Conservation (phyloP, 352 stramenopile species). For the Thalassiosira exigua region DNA sequence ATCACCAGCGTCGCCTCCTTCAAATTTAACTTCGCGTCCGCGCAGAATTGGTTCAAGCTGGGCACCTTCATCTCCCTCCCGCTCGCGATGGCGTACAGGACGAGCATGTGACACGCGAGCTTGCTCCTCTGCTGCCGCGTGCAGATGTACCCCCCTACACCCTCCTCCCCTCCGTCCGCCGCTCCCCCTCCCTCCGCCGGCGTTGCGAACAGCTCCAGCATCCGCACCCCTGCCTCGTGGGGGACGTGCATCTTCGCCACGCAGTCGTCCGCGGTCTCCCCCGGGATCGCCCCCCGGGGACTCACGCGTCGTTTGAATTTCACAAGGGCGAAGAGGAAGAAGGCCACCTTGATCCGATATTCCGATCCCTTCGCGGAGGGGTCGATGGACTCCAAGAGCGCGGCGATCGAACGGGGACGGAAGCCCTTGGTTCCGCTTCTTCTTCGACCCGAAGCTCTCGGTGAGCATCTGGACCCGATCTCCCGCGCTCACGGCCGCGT, state of each 20-base stretch:
- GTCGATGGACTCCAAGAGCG: slow-evolving; percentile 29
- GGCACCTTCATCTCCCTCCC: slow-evolving; percentile 67
- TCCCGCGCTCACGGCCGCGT: slow-evolving; percentile 5
- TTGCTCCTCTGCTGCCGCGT: slow-evolving; percentile 68
- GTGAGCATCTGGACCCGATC: slow-evolving; percentile 59
- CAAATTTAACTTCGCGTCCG: slow-evolving; percentile 68
- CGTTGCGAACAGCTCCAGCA: slow-evolving; percentile 71
- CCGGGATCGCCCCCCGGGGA: slow-evolving; percentile 14
- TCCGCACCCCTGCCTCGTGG: slow-evolving; percentile 48
- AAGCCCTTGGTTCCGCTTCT: slow-evolving; percentile 67
- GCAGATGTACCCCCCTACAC: slow-evolving; percentile 34
- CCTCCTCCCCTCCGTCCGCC: no score
- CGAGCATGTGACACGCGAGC: slow-evolving; percentile 58
- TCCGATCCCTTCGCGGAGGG: slow-evolving; percentile 16
- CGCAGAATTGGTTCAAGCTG: slow-evolving; percentile 65
- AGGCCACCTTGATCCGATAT: slow-evolving; percentile 39
- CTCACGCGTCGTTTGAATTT: slow-evolving; percentile 46
- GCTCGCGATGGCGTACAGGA: slow-evolving; percentile 72
- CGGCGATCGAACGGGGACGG: slow-evolving; percentile 39
- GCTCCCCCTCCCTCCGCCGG: slow-evolving; percentile 22
- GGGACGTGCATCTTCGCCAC: slow-evolving; percentile 56
- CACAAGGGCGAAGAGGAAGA: slow-evolving; percentile 52
- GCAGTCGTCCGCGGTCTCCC: slow-evolving; percentile 46
- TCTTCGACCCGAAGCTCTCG: slow-evolving; percentile 76
- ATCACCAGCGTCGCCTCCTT: slow-evolving; percentile 59